A percentile compares a stretch with the other conserved stretches of the same genome.
These are phyloP conservation scores for Cordyceps cicadae DNA, from an alignment of 2,329 filamentous ascomycete species.

Conservation along the genomic window DNA sequence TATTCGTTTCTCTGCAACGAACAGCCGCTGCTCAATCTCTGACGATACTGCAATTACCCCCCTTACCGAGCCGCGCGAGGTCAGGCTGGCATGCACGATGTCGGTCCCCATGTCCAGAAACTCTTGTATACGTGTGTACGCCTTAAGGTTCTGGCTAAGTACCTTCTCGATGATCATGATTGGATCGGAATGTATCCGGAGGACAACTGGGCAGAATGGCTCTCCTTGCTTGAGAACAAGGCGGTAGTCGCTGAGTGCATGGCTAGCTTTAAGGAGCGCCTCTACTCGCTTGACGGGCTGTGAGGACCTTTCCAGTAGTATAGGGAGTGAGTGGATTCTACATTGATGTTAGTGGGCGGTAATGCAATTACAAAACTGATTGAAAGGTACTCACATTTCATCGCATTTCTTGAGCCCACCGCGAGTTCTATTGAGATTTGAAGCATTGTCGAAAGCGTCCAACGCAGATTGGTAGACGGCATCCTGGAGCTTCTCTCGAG, in stretches of 20 bases:
- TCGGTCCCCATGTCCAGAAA: slow-evolving; percentile 61
- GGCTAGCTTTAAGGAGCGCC: slow-evolving; percentile 62
- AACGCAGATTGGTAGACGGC: slow-evolving; percentile 57
- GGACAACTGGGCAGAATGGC: slow-evolving; percentile 68
- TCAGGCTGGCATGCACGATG: slow-evolving; percentile 53
- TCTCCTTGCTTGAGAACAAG: slow-evolving; percentile 72
- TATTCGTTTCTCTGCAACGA: slow-evolving; percentile 54
- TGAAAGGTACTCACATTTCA: slow-evolving; percentile 51
- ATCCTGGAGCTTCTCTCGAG: slow-evolving; percentile 44
- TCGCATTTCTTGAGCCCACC: slow-evolving; percentile 71
- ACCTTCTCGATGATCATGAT: slow-evolving; percentile 64
- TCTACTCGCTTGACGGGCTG: slow-evolving; percentile 47
- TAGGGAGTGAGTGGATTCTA: slow-evolving; percentile 57
- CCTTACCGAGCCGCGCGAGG: neutral
- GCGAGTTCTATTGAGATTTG: slow-evolving; percentile 68
- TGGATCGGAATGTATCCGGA: slow-evolving; percentile 70
- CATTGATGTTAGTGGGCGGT: slow-evolving; percentile 15
- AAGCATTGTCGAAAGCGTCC: slow-evolving; percentile 70
- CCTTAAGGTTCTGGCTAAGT: slow-evolving; percentile 64
- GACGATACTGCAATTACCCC: neutral
- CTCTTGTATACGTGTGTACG: slow-evolving; percentile 67
- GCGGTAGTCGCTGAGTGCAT: slow-evolving; percentile 67
- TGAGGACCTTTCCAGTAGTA: slow-evolving; percentile 44
- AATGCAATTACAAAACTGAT: no score
- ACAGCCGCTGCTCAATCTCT: slow-evolving; percentile 19